Percentiles rank a stretch among this genome's conserved stretches.
Conservation (phyloP, 1,284 basidiomycete species). For the Phenoliferia sp. region DNA sequence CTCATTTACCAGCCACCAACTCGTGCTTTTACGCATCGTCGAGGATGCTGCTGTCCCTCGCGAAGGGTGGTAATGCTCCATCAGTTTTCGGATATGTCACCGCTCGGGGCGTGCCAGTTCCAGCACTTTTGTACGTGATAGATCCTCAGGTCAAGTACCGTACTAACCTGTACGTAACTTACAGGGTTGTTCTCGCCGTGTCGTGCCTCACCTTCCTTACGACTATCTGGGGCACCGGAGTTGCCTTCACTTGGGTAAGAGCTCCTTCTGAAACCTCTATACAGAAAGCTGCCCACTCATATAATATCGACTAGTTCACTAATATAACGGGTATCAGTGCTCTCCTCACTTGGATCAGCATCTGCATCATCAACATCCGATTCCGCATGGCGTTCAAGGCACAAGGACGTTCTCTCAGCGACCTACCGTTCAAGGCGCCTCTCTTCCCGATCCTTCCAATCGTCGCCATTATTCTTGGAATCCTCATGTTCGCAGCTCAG, state of each 20-base stretch:
- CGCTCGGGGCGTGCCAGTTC: conserved; percentile 11
- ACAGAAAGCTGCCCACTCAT: neutral
- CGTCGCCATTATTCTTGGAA: conserved; percentile 10
- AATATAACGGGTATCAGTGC: conserved; percentile 14
- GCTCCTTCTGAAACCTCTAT: too few species aligned
- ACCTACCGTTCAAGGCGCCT: conserved; percentile 16
- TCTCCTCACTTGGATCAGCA: conserved; percentile 13
- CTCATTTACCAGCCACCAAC: conserved; percentile 18
- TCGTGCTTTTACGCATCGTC: conserved; percentile 23
- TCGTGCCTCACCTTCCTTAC: conserved; percentile 12
- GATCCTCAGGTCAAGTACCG: neutral
- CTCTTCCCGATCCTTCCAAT: conserved; percentile 7
- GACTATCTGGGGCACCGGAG: neutral
- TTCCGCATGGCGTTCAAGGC: conserved; percentile 13
- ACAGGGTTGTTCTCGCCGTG: neutral
- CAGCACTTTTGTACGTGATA: conserved; percentile 8
- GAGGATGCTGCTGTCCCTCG: conserved; percentile 16
- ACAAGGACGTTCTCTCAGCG: conserved; percentile 4
- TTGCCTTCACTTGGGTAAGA: neutral
- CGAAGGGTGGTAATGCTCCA: conserved; percentile 8
- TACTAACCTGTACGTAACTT: neutral
- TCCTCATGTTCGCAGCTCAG: conserved; percentile 20
- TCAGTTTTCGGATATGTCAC: conserved; percentile 13
- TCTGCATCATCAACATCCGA: conserved; percentile 16
- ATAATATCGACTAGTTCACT: neutral